phyloP scores from a whole-genome alignment of 2,329 filamentous ascomycete species.

The Didymella segeticola region DNA sequence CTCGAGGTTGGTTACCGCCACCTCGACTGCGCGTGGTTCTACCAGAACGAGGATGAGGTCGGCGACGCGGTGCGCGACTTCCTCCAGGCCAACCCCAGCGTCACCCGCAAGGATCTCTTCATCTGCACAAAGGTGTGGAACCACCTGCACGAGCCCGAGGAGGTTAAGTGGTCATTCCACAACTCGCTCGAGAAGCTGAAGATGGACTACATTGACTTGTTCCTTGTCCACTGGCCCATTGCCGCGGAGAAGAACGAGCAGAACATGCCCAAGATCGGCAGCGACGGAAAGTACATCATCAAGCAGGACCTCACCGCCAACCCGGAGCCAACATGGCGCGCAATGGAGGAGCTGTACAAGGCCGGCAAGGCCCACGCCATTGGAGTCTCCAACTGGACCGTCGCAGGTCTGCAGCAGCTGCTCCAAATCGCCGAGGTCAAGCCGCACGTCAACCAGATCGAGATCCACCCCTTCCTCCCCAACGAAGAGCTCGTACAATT shows the following conservation, averaged over 20 bases:
- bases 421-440: slow-evolving; percentile 68
- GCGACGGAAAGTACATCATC: slow-evolving; percentile 65
- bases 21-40: slow-evolving; percentile 73
- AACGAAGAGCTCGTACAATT: slow-evolving; percentile 66
- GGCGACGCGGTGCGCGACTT: slow-evolving; percentile 69
- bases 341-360: slow-evolving; percentile 67
- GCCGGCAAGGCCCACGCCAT: slow-evolving; percentile 70
- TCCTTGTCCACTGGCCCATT: slow-evolving; percentile 70
- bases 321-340: slow-evolving; percentile 70
- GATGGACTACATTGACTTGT: slow-evolving; percentile 70
- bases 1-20: slow-evolving; percentile 67
- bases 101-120: slow-evolving; percentile 68
- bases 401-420: slow-evolving; percentile 71
- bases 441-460: slow-evolving; percentile 76
- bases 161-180: slow-evolving; percentile 65
- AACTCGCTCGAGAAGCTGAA: slow-evolving; percentile 69
- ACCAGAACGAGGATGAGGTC: slow-evolving; percentile 75
- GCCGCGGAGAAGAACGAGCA: slow-evolving; percentile 59
- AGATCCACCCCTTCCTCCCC: slow-evolving; percentile 77
- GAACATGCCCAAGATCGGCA: slow-evolving; percentile 63
- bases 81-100: slow-evolving; percentile 59
- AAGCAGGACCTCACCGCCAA: slow-evolving; percentile 72
- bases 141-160: slow-evolving; percentile 62
- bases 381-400: slow-evolving; percentile 76
- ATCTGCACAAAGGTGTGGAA: slow-evolving; percentile 76